Evolutionary conservation across 1,284 basidiomycete species (phyloP).

Genomic region (Coriolopsis trogii): DNA sequence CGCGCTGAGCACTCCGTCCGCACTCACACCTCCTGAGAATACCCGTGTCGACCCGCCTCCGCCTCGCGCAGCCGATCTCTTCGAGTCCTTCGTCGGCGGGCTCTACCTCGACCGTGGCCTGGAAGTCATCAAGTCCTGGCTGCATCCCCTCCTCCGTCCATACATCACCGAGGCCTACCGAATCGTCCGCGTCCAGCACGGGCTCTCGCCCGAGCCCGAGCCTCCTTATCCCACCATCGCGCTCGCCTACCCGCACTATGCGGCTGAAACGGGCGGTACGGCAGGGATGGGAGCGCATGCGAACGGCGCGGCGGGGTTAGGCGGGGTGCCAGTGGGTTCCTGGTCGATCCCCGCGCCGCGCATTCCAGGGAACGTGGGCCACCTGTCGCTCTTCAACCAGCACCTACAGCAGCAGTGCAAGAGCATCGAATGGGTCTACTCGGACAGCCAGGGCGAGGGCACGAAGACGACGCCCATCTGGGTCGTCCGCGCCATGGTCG

Average conservation of each 20-base stretch:
- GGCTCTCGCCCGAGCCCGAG: conserved; percentile 47
- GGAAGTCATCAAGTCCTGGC: conserved; percentile 55
- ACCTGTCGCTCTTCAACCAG: conserved; percentile 79
- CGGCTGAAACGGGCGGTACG: too few relatives aligned
- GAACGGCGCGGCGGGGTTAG: too few relatives aligned
- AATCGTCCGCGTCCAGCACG: conserved; percentile 63
- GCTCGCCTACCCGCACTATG: conserved; percentile 23
- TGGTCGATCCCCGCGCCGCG: conserved; percentile 32
- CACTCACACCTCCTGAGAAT: too few relatives aligned
- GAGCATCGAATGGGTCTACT: conserved; percentile 69
- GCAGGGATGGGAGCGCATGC: too few relatives aligned
- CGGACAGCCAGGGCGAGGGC: conserved; percentile 45
- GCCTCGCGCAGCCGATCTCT: conserved; percentile 62
- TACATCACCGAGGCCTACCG: conserved; percentile 64
- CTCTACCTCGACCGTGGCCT: conserved; percentile 71
- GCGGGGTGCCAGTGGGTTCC: conserved; percentile 16
- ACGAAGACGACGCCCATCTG: conserved; percentile 71
- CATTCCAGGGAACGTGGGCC: conserved; percentile 46
- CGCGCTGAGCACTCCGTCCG: conserved; percentile 15
- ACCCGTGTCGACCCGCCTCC: neutral
- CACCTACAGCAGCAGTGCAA: conserved; percentile 58
- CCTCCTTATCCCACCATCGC: conserved; percentile 20
- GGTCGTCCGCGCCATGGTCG: conserved; percentile 63
- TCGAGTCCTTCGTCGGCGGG: conserved; percentile 81
- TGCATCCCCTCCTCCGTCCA: conserved; percentile 60